These are phyloP conservation scores for Bipolaris sorokiniana DNA, from an alignment of 2,329 filamentous ascomycete species.

Conservation along the genomic window DNA sequence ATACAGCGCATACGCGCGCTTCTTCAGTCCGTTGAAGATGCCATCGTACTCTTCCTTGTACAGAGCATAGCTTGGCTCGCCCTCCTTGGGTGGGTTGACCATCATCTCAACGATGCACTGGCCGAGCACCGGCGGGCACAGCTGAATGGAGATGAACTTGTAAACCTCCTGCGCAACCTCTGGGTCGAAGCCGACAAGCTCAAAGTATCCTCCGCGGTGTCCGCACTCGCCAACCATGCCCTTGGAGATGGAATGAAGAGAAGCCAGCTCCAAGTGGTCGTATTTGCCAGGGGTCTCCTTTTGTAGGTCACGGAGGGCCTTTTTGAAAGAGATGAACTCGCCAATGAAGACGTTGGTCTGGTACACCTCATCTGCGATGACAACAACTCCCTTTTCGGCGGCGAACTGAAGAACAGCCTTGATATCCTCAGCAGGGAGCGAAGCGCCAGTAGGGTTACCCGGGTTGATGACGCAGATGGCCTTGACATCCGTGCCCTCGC, in stretches of 20 bases:
- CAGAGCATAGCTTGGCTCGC: constrained; percentile 81
- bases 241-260: constrained; percentile 92
- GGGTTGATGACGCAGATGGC: constrained; percentile 98
- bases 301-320: constrained; percentile 81
- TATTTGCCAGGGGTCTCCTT: constrained; percentile 71
- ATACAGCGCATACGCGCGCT: constrained; percentile 84
- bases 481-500: constrained; percentile 82
- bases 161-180: constrained; percentile 92
- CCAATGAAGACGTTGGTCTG: constrained; percentile 98
- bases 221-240: constrained; percentile 99
- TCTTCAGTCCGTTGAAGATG: constrained; percentile 78
- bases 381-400: constrained; percentile 80
- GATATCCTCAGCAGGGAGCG: constrained; percentile 78
- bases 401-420: constrained; percentile 86
- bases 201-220: constrained; percentile 96
- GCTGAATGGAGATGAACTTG: constrained; percentile 97
- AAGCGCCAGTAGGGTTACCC: constrained; percentile 94
- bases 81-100: constrained; percentile 89
- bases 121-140: constrained; percentile 92
- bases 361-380: constrained; percentile 97
- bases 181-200: constrained; percentile 86
- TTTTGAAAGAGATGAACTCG: constrained; percentile 95
- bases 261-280: constrained; percentile 85
- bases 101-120: constrained; percentile 97
- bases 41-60: constrained; percentile 85